Percentiles rank a stretch among this genome's conserved stretches.
phyloP scores from a whole-genome alignment of 306 rosid species.

The Begonia fuchsioides region DNA sequence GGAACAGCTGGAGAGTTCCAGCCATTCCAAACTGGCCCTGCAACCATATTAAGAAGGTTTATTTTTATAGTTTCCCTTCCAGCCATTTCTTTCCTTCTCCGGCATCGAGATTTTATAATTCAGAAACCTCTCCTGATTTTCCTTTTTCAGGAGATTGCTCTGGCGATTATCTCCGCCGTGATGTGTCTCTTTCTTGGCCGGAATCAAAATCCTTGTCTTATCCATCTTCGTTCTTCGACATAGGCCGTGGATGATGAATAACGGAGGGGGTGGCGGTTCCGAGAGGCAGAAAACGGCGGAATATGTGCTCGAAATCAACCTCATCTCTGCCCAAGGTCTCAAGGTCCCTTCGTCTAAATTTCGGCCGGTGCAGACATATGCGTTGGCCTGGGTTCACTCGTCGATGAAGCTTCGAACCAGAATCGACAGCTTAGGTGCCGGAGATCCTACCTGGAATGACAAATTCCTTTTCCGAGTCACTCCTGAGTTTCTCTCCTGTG shows the following conservation, averaged over 20 bases:
- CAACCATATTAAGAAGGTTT: too few relatives aligned
- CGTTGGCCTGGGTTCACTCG: conserved; percentile 51
- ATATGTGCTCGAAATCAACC: conserved; percentile 69
- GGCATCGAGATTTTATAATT: background rate
- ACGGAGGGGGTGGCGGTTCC: conserved; percentile 8
- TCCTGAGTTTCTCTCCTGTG: conserved; percentile 51
- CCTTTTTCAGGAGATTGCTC: background rate
- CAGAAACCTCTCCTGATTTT: background rate
- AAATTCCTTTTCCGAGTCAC: conserved; percentile 69
- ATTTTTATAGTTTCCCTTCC: too few relatives aligned
- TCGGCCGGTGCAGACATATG: conserved; percentile 46
- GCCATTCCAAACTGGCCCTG: background rate
- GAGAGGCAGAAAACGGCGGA: conserved; percentile 12
- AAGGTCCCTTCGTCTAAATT: conserved; percentile 24
- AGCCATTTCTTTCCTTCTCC: background rate
- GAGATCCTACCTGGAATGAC: conserved; percentile 87
- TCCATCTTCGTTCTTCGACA: conserved; percentile 10
- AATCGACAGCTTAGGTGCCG: conserved; percentile 47
- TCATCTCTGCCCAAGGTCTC: conserved; percentile 83
- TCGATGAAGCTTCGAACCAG: conserved; percentile 49
- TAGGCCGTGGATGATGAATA: conserved; percentile 17
- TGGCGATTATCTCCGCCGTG: conserved; percentile 3
- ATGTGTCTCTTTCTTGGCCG: conserved; percentile 12
- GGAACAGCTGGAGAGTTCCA: too few relatives aligned
- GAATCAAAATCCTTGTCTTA: conserved; percentile 10